Conservation (phyloP, 1,139 yeast species). For the Zygoascus sp. region DNA sequence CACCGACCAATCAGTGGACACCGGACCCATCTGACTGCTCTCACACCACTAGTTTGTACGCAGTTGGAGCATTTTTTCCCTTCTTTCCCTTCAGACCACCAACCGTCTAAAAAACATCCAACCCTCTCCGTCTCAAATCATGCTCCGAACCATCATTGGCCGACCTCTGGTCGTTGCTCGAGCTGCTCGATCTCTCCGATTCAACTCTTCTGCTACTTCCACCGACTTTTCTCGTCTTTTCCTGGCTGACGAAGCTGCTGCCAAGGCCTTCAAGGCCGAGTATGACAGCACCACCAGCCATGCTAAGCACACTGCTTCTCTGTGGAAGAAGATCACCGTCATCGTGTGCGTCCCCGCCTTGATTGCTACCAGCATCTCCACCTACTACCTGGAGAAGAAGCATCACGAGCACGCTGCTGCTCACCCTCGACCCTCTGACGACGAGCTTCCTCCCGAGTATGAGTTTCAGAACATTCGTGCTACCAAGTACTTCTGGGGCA, state of each 20-base stretch:
- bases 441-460: conserved; percentile 88
- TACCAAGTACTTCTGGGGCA: conserved; percentile 93
- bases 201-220: conserved; percentile 16
- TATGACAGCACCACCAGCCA: conserved; percentile 67
- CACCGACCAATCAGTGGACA: conserved; percentile 11
- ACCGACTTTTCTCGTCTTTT: conserved; percentile 17
- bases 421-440: conserved; percentile 62
- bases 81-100: background rate
- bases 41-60: conserved; percentile 11
- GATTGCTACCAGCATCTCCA: conserved; percentile 69
- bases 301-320: conserved; percentile 65
- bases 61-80: conserved; percentile 7
- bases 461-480: conserved; percentile 86
- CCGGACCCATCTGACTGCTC: background rate
- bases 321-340: conserved; percentile 83
- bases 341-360: conserved; percentile 81
- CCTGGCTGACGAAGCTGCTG: conserved; percentile 48
- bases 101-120: conserved; percentile 1
- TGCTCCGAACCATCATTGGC: conserved; percentile 6
- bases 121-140: too few species aligned
- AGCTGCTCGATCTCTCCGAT: conserved; percentile 9
- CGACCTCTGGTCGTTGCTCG: conserved; percentile 14
- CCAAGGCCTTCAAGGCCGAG: conserved; percentile 46
- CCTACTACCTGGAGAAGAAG: conserved; percentile 72
- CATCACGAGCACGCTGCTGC: conserved; percentile 84